These are phyloP conservation scores for Huntiella bhutanensis DNA, from an alignment of 2,329 filamentous ascomycete species.

Conservation along the genomic window DNA sequence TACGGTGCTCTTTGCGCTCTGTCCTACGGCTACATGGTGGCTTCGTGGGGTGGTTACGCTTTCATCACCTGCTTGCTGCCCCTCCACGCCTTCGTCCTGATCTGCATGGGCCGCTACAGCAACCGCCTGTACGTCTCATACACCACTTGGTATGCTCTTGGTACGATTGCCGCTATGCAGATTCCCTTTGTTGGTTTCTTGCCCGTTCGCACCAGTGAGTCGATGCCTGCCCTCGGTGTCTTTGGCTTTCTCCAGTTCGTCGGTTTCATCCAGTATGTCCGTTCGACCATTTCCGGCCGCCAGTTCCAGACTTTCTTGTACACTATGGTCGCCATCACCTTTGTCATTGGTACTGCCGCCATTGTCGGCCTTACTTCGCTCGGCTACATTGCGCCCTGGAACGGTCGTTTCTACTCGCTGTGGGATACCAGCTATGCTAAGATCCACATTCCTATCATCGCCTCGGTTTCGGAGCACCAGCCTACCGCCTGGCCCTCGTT, in stretches of 20 bases:
- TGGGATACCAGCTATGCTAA: constrained; percentile 99
- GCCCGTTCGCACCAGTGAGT: constrained; percentile 90
- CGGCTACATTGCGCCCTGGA: constrained; percentile 92
- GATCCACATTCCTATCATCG: constrained; percentile 98
- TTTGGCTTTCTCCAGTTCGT: constrained; percentile 92
- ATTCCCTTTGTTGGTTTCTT: constrained; percentile 97
- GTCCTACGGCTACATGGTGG: constrained; percentile 99
- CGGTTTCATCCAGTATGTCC: constrained; percentile 78
- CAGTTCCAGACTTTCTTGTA: constrained; percentile 87
- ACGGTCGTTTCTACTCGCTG: constrained; percentile 94
- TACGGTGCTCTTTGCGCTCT: constrained; percentile 89
- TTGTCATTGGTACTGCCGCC: constrained; percentile 51
- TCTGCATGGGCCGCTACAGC: constrained; percentile 95
- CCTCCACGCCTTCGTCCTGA: constrained; percentile 79
- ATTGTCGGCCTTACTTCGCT: constrained; percentile 76
- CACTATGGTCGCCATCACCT: constrained; percentile 53
- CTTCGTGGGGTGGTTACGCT: constrained; percentile 97
- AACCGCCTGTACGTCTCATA: constrained; percentile 88
- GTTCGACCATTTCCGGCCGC: constrained; percentile 70
- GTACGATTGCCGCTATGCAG: constrained; percentile 95
- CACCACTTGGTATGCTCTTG: constrained; percentile 93
- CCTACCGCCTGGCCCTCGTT: constrained; percentile 97
- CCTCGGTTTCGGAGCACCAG: constrained; percentile 98
- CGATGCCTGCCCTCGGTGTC: constrained; percentile 95
- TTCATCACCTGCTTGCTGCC: constrained; percentile 98